A percentile compares a stretch with the other conserved stretches of the same genome.
Conservation (phyloP, 1,284 basidiomycete genomes). For the Apiotrichum sp. region DNA sequence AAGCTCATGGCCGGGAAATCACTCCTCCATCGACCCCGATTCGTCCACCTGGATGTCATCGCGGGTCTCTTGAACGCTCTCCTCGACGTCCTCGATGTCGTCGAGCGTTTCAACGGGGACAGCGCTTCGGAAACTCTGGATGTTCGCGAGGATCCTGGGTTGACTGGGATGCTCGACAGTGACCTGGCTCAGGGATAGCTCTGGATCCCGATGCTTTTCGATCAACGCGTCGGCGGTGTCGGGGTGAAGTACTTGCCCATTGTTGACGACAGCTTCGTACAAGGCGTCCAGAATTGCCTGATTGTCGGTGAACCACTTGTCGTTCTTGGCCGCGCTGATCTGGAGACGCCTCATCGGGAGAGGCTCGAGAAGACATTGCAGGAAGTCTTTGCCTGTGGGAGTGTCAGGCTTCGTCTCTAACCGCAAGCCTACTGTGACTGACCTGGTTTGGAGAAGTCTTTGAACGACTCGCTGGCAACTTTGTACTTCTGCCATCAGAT, state of each 20-base stretch:
- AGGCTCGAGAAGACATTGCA: slow-evolving; percentile 1
- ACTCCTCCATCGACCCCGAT: too few relatives aligned
- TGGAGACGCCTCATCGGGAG: neutral
- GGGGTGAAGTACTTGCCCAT: slow-evolving; percentile 1
- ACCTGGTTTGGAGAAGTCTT: neutral
- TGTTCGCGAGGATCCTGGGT: too few relatives aligned
- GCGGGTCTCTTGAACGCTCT: neutral
- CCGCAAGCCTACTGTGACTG: neutral
- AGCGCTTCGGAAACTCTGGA: too few relatives aligned
- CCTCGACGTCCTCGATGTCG: neutral
- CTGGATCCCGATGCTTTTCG: too few relatives aligned
- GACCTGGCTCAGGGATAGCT: too few relatives aligned
- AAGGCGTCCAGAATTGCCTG: slow-evolving; percentile 4
- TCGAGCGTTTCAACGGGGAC: too few relatives aligned
- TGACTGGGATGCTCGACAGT: too few relatives aligned
- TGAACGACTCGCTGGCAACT: neutral
- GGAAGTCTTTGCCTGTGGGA: slow-evolving; percentile 2
- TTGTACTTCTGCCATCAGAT: neutral
- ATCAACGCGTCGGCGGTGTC: neutral
- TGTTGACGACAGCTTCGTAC: slow-evolving; percentile 10
- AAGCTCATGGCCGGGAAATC: too few relatives aligned
- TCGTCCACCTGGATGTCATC: neutral
- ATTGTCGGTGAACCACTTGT: slow-evolving; percentile 8
- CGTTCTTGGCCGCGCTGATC: neutral
- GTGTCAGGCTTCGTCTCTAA: too few relatives aligned